These are phyloP conservation scores for Pisolithus orientalis DNA, from an alignment of 768 basidiomycete species.

Conservation along the genomic window DNA sequence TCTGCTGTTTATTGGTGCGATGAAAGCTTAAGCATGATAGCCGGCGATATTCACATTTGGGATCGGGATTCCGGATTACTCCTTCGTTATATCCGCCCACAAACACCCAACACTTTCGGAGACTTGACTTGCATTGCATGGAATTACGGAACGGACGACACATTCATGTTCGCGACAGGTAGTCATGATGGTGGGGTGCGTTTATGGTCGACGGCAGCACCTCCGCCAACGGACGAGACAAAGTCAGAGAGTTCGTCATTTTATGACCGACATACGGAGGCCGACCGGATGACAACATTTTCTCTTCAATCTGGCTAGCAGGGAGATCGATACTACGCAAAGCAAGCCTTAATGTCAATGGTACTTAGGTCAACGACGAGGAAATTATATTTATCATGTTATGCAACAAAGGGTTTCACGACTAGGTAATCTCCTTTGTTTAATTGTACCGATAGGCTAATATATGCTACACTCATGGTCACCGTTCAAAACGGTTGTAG, in stretches of 20 bases:
- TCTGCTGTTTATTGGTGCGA: neutral
- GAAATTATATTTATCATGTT: conserved; percentile 17
- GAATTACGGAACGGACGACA: conserved; percentile 56
- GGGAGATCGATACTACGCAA: conserved; percentile 1
- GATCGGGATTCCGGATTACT: conserved; percentile 73
- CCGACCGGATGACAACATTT: conserved; percentile 17
- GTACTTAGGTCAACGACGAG: conserved; percentile 5
- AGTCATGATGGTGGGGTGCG: conserved; percentile 71
- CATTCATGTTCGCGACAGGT: conserved; percentile 60
- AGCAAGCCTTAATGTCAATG: neutral
- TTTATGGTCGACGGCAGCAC: conserved; percentile 53
- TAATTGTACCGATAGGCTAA: conserved; percentile 22
- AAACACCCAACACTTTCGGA: conserved; percentile 42
- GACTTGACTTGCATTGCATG: conserved; percentile 79
- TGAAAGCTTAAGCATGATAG: conserved; percentile 29
- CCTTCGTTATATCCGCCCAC: conserved; percentile 63
- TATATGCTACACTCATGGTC: conserved; percentile 18
- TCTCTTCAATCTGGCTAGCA: conserved; percentile 23
- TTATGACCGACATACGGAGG: conserved; percentile 18
- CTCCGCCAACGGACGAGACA: conserved; percentile 9
- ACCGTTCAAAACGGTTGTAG: conserved; percentile 15
- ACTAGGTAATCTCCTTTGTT: conserved; percentile 6
- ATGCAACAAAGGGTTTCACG: conserved; percentile 7
- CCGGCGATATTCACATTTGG: conserved; percentile 83
- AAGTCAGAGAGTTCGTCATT: conserved; percentile 21